phyloP scores from a whole-genome alignment of 2,329 filamentous ascomycete genomes.

The Pseudohalonectria lignicola region DNA sequence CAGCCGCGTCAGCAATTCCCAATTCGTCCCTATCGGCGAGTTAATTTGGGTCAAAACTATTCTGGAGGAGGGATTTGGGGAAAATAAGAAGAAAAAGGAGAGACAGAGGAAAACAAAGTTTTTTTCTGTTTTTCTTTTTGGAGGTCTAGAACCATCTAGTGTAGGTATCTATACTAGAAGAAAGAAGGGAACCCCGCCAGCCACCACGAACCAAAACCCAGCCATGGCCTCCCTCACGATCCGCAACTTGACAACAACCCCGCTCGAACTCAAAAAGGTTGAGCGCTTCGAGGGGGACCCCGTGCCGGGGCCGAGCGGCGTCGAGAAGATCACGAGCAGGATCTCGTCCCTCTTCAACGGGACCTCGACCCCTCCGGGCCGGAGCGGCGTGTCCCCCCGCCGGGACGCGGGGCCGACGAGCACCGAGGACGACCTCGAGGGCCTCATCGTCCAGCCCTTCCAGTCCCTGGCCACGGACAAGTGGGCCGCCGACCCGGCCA shows the following conservation, averaged over 20 bases:
- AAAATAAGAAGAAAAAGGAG: not conserved
- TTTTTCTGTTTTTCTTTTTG: too few species aligned
- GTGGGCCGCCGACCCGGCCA: constrained; percentile 42
- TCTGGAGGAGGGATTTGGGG: not conserved
- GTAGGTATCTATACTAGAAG: too few species aligned
- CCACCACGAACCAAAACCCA: constrained; percentile 1
- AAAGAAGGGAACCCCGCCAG: not conserved
- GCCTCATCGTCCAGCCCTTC: constrained; percentile 61
- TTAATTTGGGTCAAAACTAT: too few species aligned
- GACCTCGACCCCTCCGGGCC: constrained; percentile 14
- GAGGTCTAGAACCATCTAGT: too few species aligned
- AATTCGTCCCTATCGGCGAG: too few species aligned
- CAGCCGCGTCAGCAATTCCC: too few species aligned
- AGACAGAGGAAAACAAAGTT: not conserved
- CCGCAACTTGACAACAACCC: constrained; percentile 68
- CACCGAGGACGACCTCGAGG: constrained; percentile 34
- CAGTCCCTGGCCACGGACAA: constrained; percentile 52
- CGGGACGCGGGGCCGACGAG: constrained; percentile 1
- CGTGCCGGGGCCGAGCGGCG: constrained; percentile 11
- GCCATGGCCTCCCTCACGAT: constrained; percentile 53
- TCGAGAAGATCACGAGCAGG: constrained; percentile 26
- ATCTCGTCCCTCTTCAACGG: constrained; percentile 27
- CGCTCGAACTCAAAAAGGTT: constrained; percentile 60
- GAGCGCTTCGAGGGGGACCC: constrained; percentile 57
- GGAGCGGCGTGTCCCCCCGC: constrained; percentile 7